A percentile compares a stretch with the other conserved stretches of the same genome.
Evolutionary conservation across 345 rosid genomes (phyloP).

Genomic region (Kernera saxatilis): DNA sequence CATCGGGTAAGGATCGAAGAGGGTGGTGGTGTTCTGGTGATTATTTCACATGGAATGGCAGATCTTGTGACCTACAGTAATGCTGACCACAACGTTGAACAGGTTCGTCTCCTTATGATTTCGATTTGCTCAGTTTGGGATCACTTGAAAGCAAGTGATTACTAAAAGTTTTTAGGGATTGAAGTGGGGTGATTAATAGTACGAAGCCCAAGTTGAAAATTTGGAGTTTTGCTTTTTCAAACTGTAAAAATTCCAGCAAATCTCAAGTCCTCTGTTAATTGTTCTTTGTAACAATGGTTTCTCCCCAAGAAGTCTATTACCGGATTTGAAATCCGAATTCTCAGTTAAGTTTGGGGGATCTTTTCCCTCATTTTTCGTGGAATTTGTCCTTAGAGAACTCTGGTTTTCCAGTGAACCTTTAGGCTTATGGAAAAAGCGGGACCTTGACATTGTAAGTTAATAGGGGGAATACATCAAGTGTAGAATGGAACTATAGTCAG

Average conservation of each 20-base stretch:
- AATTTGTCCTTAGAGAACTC: neutral
- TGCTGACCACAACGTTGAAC: constrained; percentile 80
- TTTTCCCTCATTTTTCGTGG: neutral
- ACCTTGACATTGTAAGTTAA: constrained; percentile 5
- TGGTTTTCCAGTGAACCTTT: neutral
- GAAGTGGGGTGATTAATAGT: neutral
- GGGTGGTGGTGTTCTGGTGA: constrained; percentile 69
- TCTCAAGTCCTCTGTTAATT: neutral
- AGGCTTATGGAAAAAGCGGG: neutral
- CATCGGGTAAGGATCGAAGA: constrained; percentile 73
- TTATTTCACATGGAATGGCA: constrained; percentile 97
- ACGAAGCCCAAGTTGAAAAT: neutral
- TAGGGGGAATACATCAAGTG: neutral
- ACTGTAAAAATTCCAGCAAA: neutral
- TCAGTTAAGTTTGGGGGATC: neutral
- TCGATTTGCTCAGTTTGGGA: neutral
- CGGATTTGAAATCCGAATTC: neutral
- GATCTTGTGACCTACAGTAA: constrained; percentile 89
- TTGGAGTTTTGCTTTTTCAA: neutral
- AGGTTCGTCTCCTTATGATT: constrained; percentile 35
- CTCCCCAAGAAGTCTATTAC: no score
- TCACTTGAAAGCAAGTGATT: neutral
- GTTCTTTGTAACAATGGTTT: neutral
- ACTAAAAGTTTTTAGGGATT: neutral
- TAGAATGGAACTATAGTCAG: neutral